These are phyloP conservation scores for Aureobasidium sp. DNA, from an alignment of 2,329 filamentous ascomycete genomes.

Conservation along the genomic window DNA sequence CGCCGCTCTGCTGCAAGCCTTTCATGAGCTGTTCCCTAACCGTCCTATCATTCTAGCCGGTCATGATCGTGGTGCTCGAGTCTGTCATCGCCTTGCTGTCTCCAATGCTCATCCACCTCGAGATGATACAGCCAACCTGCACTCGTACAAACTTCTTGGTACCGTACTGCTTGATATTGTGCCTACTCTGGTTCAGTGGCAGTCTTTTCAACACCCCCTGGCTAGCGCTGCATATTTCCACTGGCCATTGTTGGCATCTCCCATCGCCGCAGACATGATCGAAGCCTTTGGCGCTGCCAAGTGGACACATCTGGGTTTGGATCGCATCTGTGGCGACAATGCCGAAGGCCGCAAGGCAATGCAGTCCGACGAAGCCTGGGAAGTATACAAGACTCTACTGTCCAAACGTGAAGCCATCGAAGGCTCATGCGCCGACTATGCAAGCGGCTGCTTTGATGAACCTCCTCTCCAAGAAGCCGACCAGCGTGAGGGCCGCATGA, in stretches of 20 bases:
- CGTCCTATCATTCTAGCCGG: conserved; percentile 38
- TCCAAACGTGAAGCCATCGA: conserved; percentile 34
- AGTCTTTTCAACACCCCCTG: conserved; percentile 31
- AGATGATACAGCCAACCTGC: background rate
- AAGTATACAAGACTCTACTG: conserved; percentile 39
- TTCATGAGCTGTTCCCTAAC: conserved; percentile 27
- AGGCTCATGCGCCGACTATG: conserved; percentile 42
- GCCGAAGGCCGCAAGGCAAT: conserved; percentile 24
- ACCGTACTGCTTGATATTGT: conserved; percentile 43
- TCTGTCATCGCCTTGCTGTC: conserved; percentile 43
- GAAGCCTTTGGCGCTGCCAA: conserved; percentile 33
- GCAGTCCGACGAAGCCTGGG: conserved; percentile 32
- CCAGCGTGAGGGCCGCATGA: conserved; percentile 37
- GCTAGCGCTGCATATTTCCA: conserved; percentile 38
- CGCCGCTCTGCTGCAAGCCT: conserved; percentile 34
- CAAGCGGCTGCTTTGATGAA: conserved; percentile 36
- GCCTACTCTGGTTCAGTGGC: conserved; percentile 41
- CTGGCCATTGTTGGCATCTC: conserved; percentile 45
- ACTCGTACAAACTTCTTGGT: conserved; percentile 31
- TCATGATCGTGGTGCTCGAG: conserved; percentile 44
- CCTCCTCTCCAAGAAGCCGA: conserved; percentile 37
- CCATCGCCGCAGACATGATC: conserved; percentile 38
- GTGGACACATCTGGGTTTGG: conserved; percentile 31
- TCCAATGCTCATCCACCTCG: conserved; percentile 25
- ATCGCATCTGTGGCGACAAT: conserved; percentile 22